These are phyloP conservation scores for Parathielavia appendiculata DNA, from an alignment of 495 filamentous ascomycete genomes.

Conservation along the genomic window DNA sequence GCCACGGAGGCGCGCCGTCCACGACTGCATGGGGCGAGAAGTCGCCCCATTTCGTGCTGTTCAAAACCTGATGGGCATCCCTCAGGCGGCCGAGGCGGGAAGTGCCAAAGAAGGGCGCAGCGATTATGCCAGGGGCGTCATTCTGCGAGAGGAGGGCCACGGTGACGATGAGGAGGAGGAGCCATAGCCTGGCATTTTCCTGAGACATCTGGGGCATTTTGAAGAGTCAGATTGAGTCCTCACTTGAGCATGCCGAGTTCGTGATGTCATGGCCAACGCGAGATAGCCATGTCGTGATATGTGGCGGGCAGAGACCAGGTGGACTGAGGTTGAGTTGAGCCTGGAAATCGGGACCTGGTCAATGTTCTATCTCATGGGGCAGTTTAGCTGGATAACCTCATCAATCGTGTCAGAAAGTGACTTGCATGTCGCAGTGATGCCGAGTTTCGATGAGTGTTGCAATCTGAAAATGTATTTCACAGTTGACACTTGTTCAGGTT, in stretches of 20 bases:
- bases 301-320: background rate
- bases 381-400: too few species aligned
- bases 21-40: slow-evolving; percentile 49
- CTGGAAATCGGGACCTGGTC: background rate
- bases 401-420: too few species aligned
- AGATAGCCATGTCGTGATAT: slow-evolving; percentile 5
- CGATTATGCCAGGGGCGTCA: slow-evolving; percentile 37
- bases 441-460: too few species aligned
- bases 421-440: too few species aligned
- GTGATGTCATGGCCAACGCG: background rate
- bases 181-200: slow-evolving; percentile 36
- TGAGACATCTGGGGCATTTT: slow-evolving; percentile 38
- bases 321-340: background rate
- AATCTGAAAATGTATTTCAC: too few species aligned
- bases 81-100: slow-evolving; percentile 46
- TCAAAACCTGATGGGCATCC: slow-evolving; percentile 59
- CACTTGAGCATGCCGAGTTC: background rate
- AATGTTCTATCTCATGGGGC: background rate
- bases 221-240: background rate
- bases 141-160: slow-evolving; percentile 40
- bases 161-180: slow-evolving; percentile 42
- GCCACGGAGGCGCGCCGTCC: slow-evolving; percentile 21
- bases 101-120: slow-evolving; percentile 35
- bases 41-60: slow-evolving; percentile 68
- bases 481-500: too few species aligned